Evolutionary conservation across 108 stramenopile species (phyloP).

Genomic region (Licmophora abbreviata): DNA sequence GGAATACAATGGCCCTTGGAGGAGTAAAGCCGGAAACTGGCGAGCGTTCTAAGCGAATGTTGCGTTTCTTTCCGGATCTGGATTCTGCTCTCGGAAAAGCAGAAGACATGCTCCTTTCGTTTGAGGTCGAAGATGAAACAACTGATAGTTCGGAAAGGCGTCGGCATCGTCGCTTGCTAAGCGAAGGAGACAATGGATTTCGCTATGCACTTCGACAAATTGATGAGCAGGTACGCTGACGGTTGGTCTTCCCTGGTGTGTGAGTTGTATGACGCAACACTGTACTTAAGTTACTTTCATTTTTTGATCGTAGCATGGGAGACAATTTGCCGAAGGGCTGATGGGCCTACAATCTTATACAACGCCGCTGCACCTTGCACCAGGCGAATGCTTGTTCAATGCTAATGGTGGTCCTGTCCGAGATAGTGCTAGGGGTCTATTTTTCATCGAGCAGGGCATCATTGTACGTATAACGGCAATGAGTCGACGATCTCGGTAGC

Average conservation of each 20-base stretch:
- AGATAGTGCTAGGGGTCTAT: conserved; percentile 42
- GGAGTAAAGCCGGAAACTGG: conserved; percentile 39
- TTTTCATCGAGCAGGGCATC: conserved; percentile 58
- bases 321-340: conserved; percentile 24
- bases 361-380: conserved; percentile 22
- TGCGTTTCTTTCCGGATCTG: conserved; percentile 46
- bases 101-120: conserved; percentile 44
- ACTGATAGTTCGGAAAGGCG: background rate
- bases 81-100: conserved; percentile 51
- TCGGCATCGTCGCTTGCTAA: conserved; percentile 1
- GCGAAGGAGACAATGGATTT: conserved; percentile 35
- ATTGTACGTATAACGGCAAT: too few species aligned
- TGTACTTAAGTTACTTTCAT: background rate
- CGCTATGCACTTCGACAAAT: conserved; percentile 44
- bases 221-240: conserved; percentile 20
- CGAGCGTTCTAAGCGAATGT: conserved; percentile 16
- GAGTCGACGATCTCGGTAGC: too few species aligned
- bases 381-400: conserved; percentile 20
- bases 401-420: conserved; percentile 20
- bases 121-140: conserved; percentile 15
- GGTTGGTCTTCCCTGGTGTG: background rate
- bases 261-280: background rate
- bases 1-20: conserved; percentile 26
- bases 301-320: conserved; percentile 17
- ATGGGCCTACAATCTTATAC: conserved; percentile 35